Evolutionary conservation across 2,329 filamentous ascomycete genomes (phyloP).

Genomic region (Salinomyces thailandicus): DNA sequence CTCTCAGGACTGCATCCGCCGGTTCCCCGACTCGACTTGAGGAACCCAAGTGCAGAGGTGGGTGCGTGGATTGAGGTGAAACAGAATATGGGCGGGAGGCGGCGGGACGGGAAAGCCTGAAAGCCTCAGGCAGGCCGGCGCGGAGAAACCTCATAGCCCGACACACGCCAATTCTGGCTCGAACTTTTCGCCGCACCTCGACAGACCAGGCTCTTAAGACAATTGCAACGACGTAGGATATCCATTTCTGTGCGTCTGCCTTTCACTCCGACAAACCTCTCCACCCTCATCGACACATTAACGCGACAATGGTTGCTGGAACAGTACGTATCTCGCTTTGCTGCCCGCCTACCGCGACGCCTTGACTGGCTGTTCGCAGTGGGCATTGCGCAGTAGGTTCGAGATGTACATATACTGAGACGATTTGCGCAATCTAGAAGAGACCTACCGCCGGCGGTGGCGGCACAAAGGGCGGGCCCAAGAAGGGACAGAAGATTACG

Average conservation of each 20-base stretch:
- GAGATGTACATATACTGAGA: slow-evolving; percentile 18
- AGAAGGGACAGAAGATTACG: slow-evolving; percentile 60
- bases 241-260: slow-evolving; percentile 68
- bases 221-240: slow-evolving; percentile 65
- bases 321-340: slow-evolving; percentile 95
- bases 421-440: slow-evolving; percentile 45
- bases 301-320: slow-evolving; percentile 68
- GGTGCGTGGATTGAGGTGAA: too few relatives aligned
- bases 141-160: neutral
- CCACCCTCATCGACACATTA: slow-evolving; percentile 16
- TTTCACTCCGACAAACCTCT: slow-evolving; percentile 17
- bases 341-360: slow-evolving; percentile 60
- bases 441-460: slow-evolving; percentile 36
- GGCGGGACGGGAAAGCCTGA: too few relatives aligned
- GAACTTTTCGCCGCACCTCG: slow-evolving; percentile 1
- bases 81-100: too few relatives aligned
- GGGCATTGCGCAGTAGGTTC: slow-evolving; percentile 76
- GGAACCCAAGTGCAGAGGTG: too few relatives aligned
- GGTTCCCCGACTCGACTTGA: too few relatives aligned
- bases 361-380: slow-evolving; percentile 18
- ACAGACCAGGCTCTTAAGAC: neutral
- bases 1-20: too few relatives aligned
- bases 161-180: neutral
- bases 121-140: too few relatives aligned
- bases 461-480: slow-evolving; percentile 25